Evolutionary conservation across 179 eudicot genomes (phyloP).

Genomic region (Actinidia chinensis): DNA sequence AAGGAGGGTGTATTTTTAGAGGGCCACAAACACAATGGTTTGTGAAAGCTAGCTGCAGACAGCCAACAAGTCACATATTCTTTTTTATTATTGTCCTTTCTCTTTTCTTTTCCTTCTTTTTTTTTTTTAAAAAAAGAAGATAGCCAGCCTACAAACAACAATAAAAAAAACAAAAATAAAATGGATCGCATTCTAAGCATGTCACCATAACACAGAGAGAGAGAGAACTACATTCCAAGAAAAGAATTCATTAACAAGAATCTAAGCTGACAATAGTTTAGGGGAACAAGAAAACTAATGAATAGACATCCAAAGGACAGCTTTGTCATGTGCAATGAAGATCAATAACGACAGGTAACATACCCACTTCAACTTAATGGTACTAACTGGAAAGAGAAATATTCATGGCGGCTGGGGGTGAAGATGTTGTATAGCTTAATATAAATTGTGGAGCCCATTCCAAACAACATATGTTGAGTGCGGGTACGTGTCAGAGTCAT

Average conservation of each 20-base stretch:
- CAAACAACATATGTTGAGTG: too few relatives aligned
- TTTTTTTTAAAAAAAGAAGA: not conserved
- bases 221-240: not conserved
- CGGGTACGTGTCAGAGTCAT: not conserved
- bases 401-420: too few relatives aligned
- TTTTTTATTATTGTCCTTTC: too few relatives aligned
- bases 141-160: not conserved
- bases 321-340: not conserved
- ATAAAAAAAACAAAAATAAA: not conserved
- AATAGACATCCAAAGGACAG: not conserved
- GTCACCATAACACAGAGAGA: not conserved
- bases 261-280: not conserved
- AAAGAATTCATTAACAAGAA: not conserved
- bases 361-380: slow-evolving; percentile 1
- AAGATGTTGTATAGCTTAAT: too few relatives aligned
- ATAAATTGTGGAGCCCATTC: too few relatives aligned
- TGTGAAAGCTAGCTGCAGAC: too few relatives aligned
- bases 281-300: not conserved
- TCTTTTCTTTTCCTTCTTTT: not conserved
- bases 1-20: too few relatives aligned
- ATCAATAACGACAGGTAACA: not conserved
- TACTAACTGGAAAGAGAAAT: not conserved
- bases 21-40: too few relatives aligned
- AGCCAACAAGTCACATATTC: too few relatives aligned
- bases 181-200: not conserved